Percentiles rank a stretch among this genome's conserved stretches.
Conservation (phyloP, 1,284 basidiomycete genomes). For the Schizophyllum commune region DNA sequence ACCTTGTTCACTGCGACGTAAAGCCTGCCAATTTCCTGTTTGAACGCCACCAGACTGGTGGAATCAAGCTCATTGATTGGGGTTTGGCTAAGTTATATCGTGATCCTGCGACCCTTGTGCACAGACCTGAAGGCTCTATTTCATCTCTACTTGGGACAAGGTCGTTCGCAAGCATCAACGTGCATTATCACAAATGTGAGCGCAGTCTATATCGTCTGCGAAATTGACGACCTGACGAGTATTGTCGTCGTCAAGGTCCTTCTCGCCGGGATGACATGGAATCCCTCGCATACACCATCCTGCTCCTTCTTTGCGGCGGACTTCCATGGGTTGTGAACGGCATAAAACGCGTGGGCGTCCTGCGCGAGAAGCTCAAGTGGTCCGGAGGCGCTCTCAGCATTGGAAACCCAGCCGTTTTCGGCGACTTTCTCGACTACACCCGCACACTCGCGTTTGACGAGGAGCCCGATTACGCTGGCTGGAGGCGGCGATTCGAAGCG, state of each 20-base stretch:
- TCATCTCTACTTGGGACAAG: neutral
- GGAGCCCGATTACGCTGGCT: neutral
- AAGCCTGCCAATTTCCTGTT: neutral
- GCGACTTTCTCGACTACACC: neutral
- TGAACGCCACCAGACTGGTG: neutral
- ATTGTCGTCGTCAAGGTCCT: too few relatives aligned
- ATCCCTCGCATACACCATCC: neutral
- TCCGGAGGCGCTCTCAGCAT: neutral
- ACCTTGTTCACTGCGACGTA: neutral
- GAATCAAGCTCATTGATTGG: neutral
- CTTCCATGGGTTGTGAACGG: neutral
- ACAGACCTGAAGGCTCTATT: neutral
- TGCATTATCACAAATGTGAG: neutral
- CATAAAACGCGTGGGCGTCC: neutral
- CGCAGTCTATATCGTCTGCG: too few relatives aligned
- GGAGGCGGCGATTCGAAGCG: neutral
- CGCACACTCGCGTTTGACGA: neutral
- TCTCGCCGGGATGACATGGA: slow-evolving; percentile 1
- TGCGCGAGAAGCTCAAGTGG: neutral
- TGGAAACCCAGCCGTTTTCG: neutral
- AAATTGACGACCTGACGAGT: too few relatives aligned
- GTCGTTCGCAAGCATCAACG: neutral
- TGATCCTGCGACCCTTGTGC: neutral
- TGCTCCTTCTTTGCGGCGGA: neutral
- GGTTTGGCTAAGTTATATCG: neutral